phyloP scores from a whole-genome alignment of 202 grass and related monocot genomes.

The Carex arenaria region DNA sequence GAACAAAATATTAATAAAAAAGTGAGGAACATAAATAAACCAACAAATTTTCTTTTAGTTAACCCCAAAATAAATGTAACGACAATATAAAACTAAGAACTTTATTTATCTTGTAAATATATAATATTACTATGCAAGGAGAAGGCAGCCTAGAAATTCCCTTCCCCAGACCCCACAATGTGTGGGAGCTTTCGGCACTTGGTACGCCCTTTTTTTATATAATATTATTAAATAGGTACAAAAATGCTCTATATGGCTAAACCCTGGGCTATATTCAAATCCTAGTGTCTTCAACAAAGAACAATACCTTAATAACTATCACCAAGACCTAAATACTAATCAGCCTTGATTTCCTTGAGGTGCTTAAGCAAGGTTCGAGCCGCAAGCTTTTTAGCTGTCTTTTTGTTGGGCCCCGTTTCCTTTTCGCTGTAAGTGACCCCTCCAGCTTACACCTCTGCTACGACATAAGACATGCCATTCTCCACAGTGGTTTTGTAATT shows the following conservation, averaged over 20 bases:
- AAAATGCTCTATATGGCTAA: neutral
- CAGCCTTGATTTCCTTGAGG: slow-evolving; percentile 24
- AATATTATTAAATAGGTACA: neutral
- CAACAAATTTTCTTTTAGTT: no score
- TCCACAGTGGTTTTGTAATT: slow-evolving; percentile 16
- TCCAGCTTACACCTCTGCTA: slow-evolving; percentile 29
- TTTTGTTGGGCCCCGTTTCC: slow-evolving; percentile 23
- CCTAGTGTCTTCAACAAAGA: neutral
- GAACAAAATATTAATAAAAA: neutral
- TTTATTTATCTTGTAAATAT: neutral
- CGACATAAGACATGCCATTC: slow-evolving; percentile 30
- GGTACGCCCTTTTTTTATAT: no score
- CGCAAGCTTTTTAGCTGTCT: slow-evolving; percentile 43
- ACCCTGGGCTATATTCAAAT: neutral
- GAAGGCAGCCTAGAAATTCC: no score
- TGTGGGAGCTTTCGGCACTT: no score
- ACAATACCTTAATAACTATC: neutral
- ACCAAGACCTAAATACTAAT: neutral
- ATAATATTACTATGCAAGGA: neutral
- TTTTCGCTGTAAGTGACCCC: slow-evolving; percentile 23
- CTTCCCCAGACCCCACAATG: no score
- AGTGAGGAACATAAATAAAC: no score
- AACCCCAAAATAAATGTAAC: no score
- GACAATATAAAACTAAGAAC: no score
- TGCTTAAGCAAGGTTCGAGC: slow-evolving; percentile 32